phyloP scores from a whole-genome alignment of 352 stramenopile genomes.

The Pythium pectinolyticum region DNA sequence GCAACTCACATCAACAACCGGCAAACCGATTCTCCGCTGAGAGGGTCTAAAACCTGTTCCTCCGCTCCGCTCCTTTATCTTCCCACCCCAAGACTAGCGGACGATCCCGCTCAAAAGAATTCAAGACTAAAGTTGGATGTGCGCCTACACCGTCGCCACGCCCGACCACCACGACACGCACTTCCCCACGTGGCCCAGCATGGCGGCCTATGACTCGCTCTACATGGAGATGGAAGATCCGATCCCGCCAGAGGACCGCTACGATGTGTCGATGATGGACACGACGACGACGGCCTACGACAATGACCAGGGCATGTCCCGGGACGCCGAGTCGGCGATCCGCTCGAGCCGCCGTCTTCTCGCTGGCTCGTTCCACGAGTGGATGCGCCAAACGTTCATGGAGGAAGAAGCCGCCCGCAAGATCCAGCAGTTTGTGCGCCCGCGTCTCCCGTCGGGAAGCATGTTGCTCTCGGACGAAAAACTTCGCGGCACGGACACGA shows the following conservation, averaged over 20 bases:
- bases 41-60: not conserved
- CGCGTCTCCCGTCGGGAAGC: constrained; percentile 15
- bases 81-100: not conserved
- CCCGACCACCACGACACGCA: constrained; percentile 7
- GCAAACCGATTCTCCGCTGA: not conserved
- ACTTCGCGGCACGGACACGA: constrained; percentile 28
- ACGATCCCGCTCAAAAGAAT: not conserved
- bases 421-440: constrained; percentile 38
- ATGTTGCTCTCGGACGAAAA: not conserved
- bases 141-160: constrained; percentile 7
- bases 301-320: too few species aligned
- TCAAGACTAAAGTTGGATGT: constrained; percentile 6
- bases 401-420: constrained; percentile 35
- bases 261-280: constrained; percentile 1
- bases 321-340: constrained; percentile 14
- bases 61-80: not conserved
- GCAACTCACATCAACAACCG: not conserved
- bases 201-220: constrained; percentile 12
- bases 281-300: too few species aligned
- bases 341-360: constrained; percentile 12
- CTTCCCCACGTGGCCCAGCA: constrained; percentile 21
- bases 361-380: constrained; percentile 32
- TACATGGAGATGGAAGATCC: constrained; percentile 19
- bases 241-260: constrained; percentile 15
- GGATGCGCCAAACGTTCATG: constrained; percentile 34